phyloP scores from a whole-genome alignment of 2,329 filamentous ascomycete genomes.

The Daldinia sp. region DNA sequence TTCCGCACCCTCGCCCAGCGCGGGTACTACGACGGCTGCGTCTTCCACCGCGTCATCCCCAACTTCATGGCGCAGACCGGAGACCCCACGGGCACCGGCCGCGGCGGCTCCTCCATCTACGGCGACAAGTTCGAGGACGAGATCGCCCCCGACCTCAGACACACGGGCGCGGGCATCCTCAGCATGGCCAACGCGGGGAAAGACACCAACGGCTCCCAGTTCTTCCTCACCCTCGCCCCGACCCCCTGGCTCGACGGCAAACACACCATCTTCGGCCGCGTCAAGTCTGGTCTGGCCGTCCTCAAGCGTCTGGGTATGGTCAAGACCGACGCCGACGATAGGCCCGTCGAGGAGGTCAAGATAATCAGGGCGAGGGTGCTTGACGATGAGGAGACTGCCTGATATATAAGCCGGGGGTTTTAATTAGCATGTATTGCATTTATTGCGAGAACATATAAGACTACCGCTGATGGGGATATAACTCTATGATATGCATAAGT shows the following conservation, averaged over 20 bases:
- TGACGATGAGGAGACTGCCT: slow-evolving; percentile 60
- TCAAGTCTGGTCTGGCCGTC: slow-evolving; percentile 84
- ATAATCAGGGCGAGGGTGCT: slow-evolving; percentile 79
- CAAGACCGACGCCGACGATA: slow-evolving; percentile 83
- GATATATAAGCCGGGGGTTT: background rate
- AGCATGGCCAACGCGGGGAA: slow-evolving; percentile 97
- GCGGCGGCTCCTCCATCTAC: slow-evolving; percentile 89
- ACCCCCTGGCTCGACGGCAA: slow-evolving; percentile 98
- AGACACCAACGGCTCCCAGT: slow-evolving; percentile 94
- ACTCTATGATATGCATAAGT: slow-evolving; percentile 34
- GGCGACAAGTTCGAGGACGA: slow-evolving; percentile 96
- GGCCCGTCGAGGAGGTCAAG: slow-evolving; percentile 83
- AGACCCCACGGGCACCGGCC: slow-evolving; percentile 92
- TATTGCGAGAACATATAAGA: background rate
- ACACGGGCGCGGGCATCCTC: slow-evolving; percentile 92
- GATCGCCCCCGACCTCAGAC: slow-evolving; percentile 81
- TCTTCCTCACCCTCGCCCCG: slow-evolving; percentile 94
- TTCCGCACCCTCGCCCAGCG: slow-evolving; percentile 82
- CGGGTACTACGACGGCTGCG: slow-evolving; percentile 87
- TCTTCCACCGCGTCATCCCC: slow-evolving; percentile 95
- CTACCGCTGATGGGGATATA: background rate
- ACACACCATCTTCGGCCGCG: slow-evolving; percentile 95
- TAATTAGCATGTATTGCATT: background rate
- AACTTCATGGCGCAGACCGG: slow-evolving; percentile 97
- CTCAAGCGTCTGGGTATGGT: slow-evolving; percentile 90